Percentiles rank a stretch among this genome's conserved stretches.
Conservation (phyloP, 1,284 basidiomycete species). For the Sutorius eximius region DNA sequence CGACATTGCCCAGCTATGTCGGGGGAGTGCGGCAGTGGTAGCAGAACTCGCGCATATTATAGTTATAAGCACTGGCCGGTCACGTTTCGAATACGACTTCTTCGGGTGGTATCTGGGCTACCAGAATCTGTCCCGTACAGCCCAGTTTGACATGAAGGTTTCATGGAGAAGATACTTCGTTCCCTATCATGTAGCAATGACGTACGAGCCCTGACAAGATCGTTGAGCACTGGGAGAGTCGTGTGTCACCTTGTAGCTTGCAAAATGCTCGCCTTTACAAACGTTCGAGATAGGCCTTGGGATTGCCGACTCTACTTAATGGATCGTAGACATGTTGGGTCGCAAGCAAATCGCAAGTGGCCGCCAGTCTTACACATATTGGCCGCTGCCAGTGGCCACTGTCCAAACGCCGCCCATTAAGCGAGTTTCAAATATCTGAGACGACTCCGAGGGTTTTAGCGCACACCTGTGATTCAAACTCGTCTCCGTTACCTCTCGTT, state of each 20-base stretch:
- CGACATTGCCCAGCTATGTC: conserved; percentile 25
- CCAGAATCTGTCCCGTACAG: conserved; percentile 13
- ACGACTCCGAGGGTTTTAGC: conserved; percentile 23
- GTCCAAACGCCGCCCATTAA: conserved; percentile 2
- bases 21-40: conserved; percentile 5
- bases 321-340: conserved; percentile 15
- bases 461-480: conserved; percentile 8
- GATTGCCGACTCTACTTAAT: neutral
- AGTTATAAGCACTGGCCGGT: conserved; percentile 11
- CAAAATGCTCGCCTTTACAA: conserved; percentile 6
- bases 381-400: neutral
- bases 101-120: conserved; percentile 12
- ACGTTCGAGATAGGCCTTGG: neutral
- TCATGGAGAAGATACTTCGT: conserved; percentile 1
- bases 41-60: conserved; percentile 22
- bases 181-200: conserved; percentile 17
- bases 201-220: conserved; percentile 22
- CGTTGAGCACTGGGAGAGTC: conserved; percentile 10
- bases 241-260: conserved; percentile 8
- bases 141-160: conserved; percentile 15
- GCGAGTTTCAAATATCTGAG: conserved; percentile 24
- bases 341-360: neutral
- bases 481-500: neutral
- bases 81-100: conserved; percentile 30
- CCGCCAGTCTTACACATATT: conserved; percentile 15